These are phyloP conservation scores for Suillus occidentalis DNA, from an alignment of 768 basidiomycete genomes.

Conservation along the genomic window DNA sequence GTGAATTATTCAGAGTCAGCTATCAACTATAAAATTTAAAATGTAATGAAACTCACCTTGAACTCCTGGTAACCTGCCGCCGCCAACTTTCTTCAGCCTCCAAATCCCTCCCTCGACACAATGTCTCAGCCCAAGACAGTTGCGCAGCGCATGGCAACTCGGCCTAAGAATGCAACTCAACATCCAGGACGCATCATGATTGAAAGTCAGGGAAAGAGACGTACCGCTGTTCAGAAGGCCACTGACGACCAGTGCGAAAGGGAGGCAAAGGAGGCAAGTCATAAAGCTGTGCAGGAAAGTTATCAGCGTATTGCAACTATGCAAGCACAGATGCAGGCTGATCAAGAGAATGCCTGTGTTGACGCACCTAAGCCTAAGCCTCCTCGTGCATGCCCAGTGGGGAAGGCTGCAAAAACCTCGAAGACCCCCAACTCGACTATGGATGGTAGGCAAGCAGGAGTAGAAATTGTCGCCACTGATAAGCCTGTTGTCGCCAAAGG, in stretches of 20 bases:
- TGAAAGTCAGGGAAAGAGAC: constrained; percentile 2
- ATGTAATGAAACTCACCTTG: too few species aligned
- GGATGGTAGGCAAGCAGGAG: neutral
- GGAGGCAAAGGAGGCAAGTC: constrained; percentile 7
- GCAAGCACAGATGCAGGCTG: constrained; percentile 6
- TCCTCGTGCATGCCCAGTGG: neutral
- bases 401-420: neutral
- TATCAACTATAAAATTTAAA: too few species aligned
- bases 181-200: constrained; percentile 5
- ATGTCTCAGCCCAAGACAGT: neutral
- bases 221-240: constrained; percentile 13
- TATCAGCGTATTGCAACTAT: constrained; percentile 3
- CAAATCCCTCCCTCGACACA: neutral
- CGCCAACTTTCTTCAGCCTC: neutral
- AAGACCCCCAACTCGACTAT: neutral
- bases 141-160: neutral
- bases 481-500: too few species aligned
- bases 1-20: too few species aligned
- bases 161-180: constrained; percentile 6
- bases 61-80: neutral
- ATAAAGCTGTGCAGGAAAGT: too few species aligned
- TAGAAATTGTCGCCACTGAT: too few species aligned
- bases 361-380: neutral
- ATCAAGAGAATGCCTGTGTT: neutral
- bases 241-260: constrained; percentile 9